Evolutionary conservation across 2,329 filamentous ascomycete species (phyloP).

Genomic region (Metarhizium guizhouense): DNA sequence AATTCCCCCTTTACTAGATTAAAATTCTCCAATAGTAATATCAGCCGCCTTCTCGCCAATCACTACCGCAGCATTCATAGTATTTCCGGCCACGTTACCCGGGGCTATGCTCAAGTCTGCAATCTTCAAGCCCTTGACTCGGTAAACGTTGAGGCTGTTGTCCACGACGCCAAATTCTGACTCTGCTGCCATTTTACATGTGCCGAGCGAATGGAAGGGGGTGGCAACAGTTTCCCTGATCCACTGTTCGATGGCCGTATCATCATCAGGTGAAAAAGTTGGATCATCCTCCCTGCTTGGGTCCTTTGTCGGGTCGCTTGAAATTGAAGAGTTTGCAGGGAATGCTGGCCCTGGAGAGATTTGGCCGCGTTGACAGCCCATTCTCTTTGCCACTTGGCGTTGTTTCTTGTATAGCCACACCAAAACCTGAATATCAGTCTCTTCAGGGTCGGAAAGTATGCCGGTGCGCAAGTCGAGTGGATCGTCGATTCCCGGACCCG

Average conservation of each 20-base stretch:
- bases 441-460: conserved; percentile 42
- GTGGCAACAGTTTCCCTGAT: conserved; percentile 31
- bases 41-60: conserved; percentile 16
- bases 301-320: conserved; percentile 11
- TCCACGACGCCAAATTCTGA: conserved; percentile 30
- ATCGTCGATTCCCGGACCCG: conserved; percentile 29
- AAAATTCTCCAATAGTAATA: conserved; percentile 30
- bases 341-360: conserved; percentile 33
- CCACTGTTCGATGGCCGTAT: conserved; percentile 37
- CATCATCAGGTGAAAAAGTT: conserved; percentile 40
- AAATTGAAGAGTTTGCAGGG: conserved; percentile 28
- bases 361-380: conserved; percentile 43
- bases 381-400: conserved; percentile 52
- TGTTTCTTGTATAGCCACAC: conserved; percentile 57
- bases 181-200: conserved; percentile 34
- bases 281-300: conserved; percentile 27
- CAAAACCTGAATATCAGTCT: conserved; percentile 50
- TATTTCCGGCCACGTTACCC: conserved; percentile 36
- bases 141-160: conserved; percentile 31
- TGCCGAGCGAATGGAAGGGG: conserved; percentile 38
- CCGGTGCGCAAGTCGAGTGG: conserved; percentile 48
- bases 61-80: conserved; percentile 36
- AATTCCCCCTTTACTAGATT: too few relatives aligned
- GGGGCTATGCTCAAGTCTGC: conserved; percentile 29
- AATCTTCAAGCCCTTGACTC: conserved; percentile 30